phyloP scores from a whole-genome alignment of 306 rosid genomes.

The Macrotyloma uniflorum region DNA sequence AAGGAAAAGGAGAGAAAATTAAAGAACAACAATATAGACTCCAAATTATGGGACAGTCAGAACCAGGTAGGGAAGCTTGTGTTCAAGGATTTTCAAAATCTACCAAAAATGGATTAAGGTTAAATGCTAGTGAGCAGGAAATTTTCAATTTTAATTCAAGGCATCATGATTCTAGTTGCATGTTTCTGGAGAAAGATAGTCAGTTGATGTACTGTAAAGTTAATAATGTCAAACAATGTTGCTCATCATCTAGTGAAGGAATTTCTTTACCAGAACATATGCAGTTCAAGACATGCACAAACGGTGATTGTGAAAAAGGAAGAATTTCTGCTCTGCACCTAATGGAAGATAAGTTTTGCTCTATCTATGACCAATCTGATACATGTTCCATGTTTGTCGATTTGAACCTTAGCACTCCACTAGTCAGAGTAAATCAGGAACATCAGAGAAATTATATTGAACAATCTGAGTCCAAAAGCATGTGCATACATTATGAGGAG shows the following conservation, averaged over 20 bases:
- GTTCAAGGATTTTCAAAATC: conserved; percentile 21
- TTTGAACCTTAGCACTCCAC: conserved; percentile 27
- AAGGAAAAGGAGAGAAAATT: conserved; percentile 33
- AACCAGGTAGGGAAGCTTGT: conserved; percentile 24
- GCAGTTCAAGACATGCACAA: neutral
- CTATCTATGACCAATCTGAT: conserved; percentile 26
- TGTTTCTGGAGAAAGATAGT: conserved; percentile 24
- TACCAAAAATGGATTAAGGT: neutral
- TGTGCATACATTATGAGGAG: neutral
- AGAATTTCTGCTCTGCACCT: conserved; percentile 6
- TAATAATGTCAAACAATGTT: conserved; percentile 7
- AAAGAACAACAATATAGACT: conserved; percentile 28
- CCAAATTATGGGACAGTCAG: conserved; percentile 9
- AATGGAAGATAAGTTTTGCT: conserved; percentile 19
- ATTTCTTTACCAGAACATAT: conserved; percentile 18
- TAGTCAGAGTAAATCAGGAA: conserved; percentile 2
- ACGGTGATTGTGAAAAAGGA: conserved; percentile 28
- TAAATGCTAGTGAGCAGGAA: conserved; percentile 12
- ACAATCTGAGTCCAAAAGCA: conserved; percentile 10
- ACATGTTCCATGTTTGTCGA: conserved; percentile 20
- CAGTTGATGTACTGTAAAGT: neutral
- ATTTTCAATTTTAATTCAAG: neutral
- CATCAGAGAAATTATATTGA: conserved; percentile 13
- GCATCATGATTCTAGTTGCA: conserved; percentile 10
- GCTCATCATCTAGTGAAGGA: conserved; percentile 34